Conservation (phyloP, 2,329 filamentous ascomycete species). For the Colletotrichum plurivorum region DNA sequence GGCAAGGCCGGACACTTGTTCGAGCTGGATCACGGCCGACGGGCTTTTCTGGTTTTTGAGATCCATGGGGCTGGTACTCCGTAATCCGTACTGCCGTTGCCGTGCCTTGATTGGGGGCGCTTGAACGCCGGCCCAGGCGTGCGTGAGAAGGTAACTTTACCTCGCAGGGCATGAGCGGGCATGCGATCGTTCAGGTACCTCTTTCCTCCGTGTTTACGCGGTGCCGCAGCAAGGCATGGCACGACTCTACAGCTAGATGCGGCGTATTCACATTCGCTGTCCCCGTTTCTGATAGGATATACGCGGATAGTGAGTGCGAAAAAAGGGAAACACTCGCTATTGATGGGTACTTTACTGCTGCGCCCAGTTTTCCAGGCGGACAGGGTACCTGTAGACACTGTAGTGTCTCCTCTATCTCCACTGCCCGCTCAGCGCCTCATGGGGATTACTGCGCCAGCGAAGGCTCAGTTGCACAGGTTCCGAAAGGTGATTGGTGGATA, state of each 20-base stretch:
- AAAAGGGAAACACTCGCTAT: slow-evolving; percentile 3
- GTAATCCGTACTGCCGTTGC: not conserved
- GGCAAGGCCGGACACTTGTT: not conserved
- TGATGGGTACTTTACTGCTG: slow-evolving; percentile 11
- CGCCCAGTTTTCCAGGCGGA: slow-evolving; percentile 32
- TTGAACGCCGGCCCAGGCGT: slow-evolving; percentile 13
- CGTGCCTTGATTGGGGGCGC: slow-evolving; percentile 16
- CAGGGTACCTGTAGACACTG: slow-evolving; percentile 11
- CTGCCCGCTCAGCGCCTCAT: slow-evolving; percentile 16
- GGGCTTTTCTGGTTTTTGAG: not conserved
- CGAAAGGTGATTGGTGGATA: slow-evolving; percentile 11
- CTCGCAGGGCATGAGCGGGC: slow-evolving; percentile 5
- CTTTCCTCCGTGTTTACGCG: not conserved
- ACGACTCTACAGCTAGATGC: not conserved
- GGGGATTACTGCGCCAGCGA: not conserved
- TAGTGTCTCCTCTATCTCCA: not conserved
- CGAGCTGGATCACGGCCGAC: not conserved
- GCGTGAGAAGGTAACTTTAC: slow-evolving; percentile 27
- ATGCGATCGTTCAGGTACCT: no score
- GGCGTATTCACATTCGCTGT: no score
- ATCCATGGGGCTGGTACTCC: not conserved
- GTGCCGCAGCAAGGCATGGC: not conserved
- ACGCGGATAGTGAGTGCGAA: slow-evolving; percentile 14
- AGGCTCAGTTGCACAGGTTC: slow-evolving; percentile 1
- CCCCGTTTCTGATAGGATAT: slow-evolving; percentile 14